Evolutionary conservation across 805 yeast genomes (phyloP).

Genomic region (Barnettozyma sucrosica): DNA sequence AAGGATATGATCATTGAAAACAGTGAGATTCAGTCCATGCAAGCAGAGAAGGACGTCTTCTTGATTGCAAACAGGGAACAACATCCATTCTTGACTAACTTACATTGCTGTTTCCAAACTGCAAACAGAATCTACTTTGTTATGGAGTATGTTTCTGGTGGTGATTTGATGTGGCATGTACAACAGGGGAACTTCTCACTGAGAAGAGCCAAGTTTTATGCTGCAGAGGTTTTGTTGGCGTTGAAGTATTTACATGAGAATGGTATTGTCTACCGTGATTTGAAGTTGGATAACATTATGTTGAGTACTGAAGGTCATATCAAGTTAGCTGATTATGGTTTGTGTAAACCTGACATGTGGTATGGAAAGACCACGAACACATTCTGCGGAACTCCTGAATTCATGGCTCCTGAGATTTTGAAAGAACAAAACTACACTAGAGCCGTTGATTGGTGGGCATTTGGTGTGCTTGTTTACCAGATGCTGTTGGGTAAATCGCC

Average conservation of each 20-base stretch:
- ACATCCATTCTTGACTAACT: constrained; percentile 88
- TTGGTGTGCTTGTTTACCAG: constrained; percentile 93
- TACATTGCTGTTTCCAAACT: constrained; percentile 95
- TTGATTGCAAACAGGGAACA: constrained; percentile 73
- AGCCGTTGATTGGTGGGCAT: constrained; percentile 99
- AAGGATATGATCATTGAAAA: constrained; percentile 93
- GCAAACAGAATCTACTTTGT: constrained; percentile 96
- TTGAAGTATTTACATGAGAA: constrained; percentile 90
- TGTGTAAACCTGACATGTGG: constrained; percentile 94
- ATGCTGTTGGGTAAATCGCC: constrained; percentile 97
- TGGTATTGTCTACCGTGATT: constrained; percentile 93
- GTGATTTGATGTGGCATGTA: constrained; percentile 99
- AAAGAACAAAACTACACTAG: constrained; percentile 89
- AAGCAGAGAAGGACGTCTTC: constrained; percentile 91
- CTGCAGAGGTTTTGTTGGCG: constrained; percentile 91
- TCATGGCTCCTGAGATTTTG: constrained; percentile 98
- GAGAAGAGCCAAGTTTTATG: constrained; percentile 92
- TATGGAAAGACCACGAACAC: constrained; percentile 81
- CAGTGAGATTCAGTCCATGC: constrained; percentile 93
- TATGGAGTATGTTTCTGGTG: constrained; percentile 97
- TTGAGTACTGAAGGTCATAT: constrained; percentile 89
- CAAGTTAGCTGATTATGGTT: constrained; percentile 94
- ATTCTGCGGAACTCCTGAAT: constrained; percentile 98
- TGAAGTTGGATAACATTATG: constrained; percentile 90
- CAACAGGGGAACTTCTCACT: constrained; percentile 87